Evolutionary conservation across 177 flowering plant species (phyloP).

Genomic region (Vitis hybrid): DNA sequence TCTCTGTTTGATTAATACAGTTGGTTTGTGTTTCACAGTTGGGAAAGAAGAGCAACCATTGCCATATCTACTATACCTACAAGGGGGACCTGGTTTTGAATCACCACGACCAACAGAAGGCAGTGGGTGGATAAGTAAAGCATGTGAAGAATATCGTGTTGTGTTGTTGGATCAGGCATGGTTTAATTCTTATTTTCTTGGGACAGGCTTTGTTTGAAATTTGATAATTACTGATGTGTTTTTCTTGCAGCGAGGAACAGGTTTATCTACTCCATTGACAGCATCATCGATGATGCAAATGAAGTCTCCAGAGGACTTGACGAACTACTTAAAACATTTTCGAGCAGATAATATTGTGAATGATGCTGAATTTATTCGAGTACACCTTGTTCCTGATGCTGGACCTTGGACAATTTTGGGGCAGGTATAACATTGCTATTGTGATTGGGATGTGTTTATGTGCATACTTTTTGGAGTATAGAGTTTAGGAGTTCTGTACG

Average conservation of each 20-base stretch:
- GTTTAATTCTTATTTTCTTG: slow-evolving; percentile 3
- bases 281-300: slow-evolving; percentile 77
- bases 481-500: no score
- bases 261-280: slow-evolving; percentile 87
- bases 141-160: slow-evolving; percentile 82
- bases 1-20: no score
- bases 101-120: slow-evolving; percentile 86
- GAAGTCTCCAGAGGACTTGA: slow-evolving; percentile 58
- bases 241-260: slow-evolving; percentile 88
- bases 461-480: background rate
- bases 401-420: slow-evolving; percentile 88
- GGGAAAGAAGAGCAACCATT: slow-evolving; percentile 80
- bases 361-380: slow-evolving; percentile 93
- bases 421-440: slow-evolving; percentile 50
- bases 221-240: background rate
- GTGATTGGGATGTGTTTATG: background rate
- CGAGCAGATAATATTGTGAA: slow-evolving; percentile 97
- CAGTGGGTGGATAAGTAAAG: slow-evolving; percentile 93
- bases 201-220: background rate
- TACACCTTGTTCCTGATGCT: slow-evolving; percentile 73
- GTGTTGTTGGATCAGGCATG: slow-evolving; percentile 91
- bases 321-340: slow-evolving; percentile 73
- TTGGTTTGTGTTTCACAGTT: slow-evolving; percentile 38
- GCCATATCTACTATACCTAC: slow-evolving; percentile 77
- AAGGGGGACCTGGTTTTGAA: slow-evolving; percentile 98